These are phyloP conservation scores for Aspergillus bridgeri DNA, from an alignment of 495 filamentous ascomycete species.

Conservation along the genomic window DNA sequence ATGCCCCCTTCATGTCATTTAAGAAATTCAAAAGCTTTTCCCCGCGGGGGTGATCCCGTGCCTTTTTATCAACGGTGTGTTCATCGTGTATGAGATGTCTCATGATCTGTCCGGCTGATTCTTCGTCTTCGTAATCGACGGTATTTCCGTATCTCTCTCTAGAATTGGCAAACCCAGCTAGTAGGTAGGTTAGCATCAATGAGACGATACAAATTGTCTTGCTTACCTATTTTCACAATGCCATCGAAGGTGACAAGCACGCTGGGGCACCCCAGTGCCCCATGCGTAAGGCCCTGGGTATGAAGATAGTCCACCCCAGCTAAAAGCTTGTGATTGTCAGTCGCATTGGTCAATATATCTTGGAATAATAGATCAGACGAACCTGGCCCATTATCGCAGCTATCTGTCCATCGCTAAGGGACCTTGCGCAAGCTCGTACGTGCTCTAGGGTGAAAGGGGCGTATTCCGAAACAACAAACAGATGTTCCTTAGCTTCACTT, in stretches of 20 bases:
- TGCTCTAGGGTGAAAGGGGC: neutral
- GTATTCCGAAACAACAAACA: neutral
- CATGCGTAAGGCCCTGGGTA: neutral
- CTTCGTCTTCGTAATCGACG: neutral
- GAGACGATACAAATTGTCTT: neutral
- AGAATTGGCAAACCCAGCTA: neutral
- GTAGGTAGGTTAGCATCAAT: neutral
- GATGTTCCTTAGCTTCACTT: too few species aligned
- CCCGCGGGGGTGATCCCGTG: neutral
- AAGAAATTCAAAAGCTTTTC: neutral
- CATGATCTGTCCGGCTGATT: neutral
- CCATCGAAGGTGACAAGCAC: neutral
- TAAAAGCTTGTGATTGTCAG: neutral
- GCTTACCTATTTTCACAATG: neutral
- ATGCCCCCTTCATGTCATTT: neutral
- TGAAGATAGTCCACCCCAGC: neutral
- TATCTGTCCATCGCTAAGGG: neutral
- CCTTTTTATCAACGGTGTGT: neutral
- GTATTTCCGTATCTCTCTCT: neutral
- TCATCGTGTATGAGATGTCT: neutral
- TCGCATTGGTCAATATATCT: neutral
- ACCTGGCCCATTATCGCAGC: neutral
- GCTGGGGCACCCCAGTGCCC: neutral
- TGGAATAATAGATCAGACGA: too few species aligned
- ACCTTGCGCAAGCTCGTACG: neutral